phyloP scores from a whole-genome alignment of 2,329 filamentous ascomycete genomes.

The Knufia fluminis region DNA sequence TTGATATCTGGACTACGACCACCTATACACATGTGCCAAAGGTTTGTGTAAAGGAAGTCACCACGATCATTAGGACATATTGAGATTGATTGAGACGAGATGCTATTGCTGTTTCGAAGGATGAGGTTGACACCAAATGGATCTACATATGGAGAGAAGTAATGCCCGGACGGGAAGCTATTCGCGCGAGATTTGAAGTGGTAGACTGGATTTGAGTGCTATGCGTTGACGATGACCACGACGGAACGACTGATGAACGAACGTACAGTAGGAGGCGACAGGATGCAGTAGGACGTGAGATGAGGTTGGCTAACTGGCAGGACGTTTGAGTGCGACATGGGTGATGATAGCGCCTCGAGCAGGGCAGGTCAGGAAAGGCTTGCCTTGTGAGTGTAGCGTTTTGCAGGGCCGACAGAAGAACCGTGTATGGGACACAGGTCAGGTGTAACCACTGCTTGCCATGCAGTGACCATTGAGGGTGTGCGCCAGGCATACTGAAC shows the following conservation, averaged over 20 bases:
- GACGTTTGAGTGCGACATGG: not conserved
- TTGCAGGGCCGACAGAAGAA: too few species aligned
- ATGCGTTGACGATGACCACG: not conserved
- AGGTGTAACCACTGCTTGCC: too few species aligned
- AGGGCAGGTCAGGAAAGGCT: too few species aligned
- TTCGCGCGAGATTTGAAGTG: not conserved
- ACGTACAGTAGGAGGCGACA: not conserved
- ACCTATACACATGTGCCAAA: not conserved
- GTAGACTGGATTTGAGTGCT: slow-evolving; percentile 1
- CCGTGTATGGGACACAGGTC: too few species aligned
- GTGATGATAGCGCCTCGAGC: too few species aligned
- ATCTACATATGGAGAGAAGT: slow-evolving; percentile 1
- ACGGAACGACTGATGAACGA: not conserved
- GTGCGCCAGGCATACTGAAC: too few species aligned
- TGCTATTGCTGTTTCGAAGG: not conserved
- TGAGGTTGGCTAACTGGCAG: not conserved
- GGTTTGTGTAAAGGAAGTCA: not conserved
- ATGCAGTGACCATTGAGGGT: too few species aligned
- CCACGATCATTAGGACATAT: not conserved
- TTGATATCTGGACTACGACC: too few species aligned
- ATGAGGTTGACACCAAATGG: not conserved
- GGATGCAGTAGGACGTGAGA: not conserved
- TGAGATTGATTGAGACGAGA: not conserved
- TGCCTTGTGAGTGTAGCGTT: too few species aligned
- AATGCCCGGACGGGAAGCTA: not conserved